phyloP scores from a whole-genome alignment of 345 rosid genomes.

The Clausena lansium region DNA sequence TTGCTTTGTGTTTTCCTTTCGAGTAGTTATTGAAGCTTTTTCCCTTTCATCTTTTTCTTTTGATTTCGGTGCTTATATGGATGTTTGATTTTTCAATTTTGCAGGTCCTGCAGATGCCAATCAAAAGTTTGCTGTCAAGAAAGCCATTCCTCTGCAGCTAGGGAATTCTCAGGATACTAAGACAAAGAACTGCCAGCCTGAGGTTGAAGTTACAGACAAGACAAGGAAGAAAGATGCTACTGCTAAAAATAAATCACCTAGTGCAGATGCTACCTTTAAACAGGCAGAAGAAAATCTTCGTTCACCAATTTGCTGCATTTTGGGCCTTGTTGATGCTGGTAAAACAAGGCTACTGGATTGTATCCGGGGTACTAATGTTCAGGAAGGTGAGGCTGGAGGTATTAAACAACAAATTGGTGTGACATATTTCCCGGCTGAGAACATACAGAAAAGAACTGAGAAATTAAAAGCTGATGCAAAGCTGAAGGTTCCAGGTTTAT shows the following conservation, averaged over 20 bases:
- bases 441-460: slow-evolving; percentile 84
- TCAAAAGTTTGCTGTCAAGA: slow-evolving; percentile 27
- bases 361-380: slow-evolving; percentile 91
- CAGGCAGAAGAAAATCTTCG: slow-evolving; percentile 64
- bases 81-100: slow-evolving; percentile 1
- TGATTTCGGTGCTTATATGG: neutral
- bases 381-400: slow-evolving; percentile 99
- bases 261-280: slow-evolving; percentile 32
- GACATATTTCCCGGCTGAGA: slow-evolving; percentile 85
- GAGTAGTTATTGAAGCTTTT: neutral
- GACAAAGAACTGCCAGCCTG: slow-evolving; percentile 9
- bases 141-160: slow-evolving; percentile 24
- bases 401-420: slow-evolving; percentile 98
- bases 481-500: slow-evolving; percentile 85
- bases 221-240: slow-evolving; percentile 32
- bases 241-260: slow-evolving; percentile 32
- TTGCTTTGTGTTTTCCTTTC: slow-evolving; percentile 2
- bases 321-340: slow-evolving; percentile 98
- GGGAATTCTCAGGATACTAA: slow-evolving; percentile 29
- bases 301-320: slow-evolving; percentile 89
- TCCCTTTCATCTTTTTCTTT: neutral
- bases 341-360: slow-evolving; percentile 93
- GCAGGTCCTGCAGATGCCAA: neutral
- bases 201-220: slow-evolving; percentile 35
- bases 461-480: slow-evolving; percentile 87